phyloP scores from a whole-genome alignment of 2,329 filamentous ascomycete genomes.

The Colletotrichum tabaci region DNA sequence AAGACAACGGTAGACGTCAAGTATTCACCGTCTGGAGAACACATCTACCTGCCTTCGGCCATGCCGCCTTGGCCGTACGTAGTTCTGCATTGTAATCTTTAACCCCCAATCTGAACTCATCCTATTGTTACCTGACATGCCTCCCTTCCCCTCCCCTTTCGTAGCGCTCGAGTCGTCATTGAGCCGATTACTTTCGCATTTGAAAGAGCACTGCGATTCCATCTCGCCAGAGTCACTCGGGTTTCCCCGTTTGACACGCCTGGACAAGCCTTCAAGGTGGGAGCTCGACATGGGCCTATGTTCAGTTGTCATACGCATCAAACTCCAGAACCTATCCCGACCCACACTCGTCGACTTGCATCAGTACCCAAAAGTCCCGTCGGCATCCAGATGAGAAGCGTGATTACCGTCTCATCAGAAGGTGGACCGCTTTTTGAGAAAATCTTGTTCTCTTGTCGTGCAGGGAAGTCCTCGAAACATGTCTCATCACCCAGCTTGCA shows the following conservation, averaged over 20 bases:
- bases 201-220: background rate
- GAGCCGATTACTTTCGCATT: background rate
- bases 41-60: background rate
- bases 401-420: background rate
- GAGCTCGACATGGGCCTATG: background rate
- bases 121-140: background rate
- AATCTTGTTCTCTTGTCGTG: background rate
- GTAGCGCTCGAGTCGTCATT: background rate
- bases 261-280: background rate
- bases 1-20: no score
- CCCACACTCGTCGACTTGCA: background rate
- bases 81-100: background rate
- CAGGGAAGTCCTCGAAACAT: background rate
- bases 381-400: background rate
- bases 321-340: background rate
- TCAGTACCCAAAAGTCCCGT: background rate
- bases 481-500: background rate
- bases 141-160: background rate
- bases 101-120: background rate
- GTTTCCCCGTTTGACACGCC: background rate
- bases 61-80: background rate
- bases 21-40: background rate
- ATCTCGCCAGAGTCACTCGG: background rate
- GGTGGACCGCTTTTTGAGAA: no score
- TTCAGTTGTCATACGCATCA: background rate